Conservation (phyloP, 805 yeast species). For the Candida krabiensis region DNA sequence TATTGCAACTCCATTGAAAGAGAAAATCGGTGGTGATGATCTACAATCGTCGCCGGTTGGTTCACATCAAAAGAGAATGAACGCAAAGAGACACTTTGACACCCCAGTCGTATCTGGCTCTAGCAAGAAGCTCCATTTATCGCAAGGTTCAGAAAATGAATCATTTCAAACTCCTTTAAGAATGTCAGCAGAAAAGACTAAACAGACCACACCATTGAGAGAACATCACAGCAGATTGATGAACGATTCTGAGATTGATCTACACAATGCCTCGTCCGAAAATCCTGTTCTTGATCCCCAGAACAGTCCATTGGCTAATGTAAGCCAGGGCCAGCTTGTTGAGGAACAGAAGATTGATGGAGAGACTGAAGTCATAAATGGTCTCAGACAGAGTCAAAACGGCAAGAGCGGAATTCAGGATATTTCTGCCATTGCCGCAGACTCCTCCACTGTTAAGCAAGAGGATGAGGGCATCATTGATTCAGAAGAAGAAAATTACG, state of each 20-base stretch:
- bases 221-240: conserved; percentile 26
- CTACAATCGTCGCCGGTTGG: conserved; percentile 26
- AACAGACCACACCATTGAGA: conserved; percentile 20
- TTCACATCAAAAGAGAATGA: conserved; percentile 19
- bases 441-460: conserved; percentile 19
- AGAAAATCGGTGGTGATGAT: conserved; percentile 12
- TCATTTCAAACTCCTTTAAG: conserved; percentile 25
- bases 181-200: conserved; percentile 2
- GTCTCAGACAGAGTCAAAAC: conserved; percentile 12
- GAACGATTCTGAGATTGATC: conserved; percentile 21
- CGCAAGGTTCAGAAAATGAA: conserved; percentile 6
- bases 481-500: conserved; percentile 5
- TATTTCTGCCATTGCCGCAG: conserved; percentile 22
- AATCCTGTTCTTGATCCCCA: conserved; percentile 20
- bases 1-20: conserved; percentile 12
- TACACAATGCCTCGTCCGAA: conserved; percentile 11
- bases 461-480: conserved; percentile 3
- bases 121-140: conserved; percentile 11
- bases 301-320: conserved; percentile 33
- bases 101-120: conserved; percentile 3
- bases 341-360: conserved; percentile 26
- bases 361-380: conserved; percentile 26
- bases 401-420: conserved; percentile 16
- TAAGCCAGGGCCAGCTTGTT: conserved; percentile 27
- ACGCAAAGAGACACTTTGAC: conserved; percentile 17